A percentile compares a stretch with the other conserved stretches of the same genome.
Evolutionary conservation across 139 green algal species (phyloP).

Genomic region (Closterium sp.): DNA sequence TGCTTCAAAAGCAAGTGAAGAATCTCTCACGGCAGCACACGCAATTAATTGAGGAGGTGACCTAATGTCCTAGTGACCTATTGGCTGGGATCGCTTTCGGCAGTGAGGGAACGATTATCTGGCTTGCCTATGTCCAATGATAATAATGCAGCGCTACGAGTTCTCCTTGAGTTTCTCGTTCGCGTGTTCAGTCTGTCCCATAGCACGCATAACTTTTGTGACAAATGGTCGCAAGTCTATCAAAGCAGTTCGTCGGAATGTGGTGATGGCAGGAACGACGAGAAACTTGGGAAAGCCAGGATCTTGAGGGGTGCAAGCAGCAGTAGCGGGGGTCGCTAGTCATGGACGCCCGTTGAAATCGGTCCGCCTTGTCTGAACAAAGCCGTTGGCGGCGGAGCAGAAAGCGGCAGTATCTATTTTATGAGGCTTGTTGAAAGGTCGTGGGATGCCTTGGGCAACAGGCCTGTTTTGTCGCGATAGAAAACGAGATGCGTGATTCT

Average conservation of each 20-base stretch:
- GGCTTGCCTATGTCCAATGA: not conserved
- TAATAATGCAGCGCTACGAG: not conserved
- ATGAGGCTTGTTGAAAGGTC: not conserved
- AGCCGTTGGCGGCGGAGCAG: not conserved
- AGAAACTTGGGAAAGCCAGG: not conserved
- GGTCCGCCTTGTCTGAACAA: not conserved
- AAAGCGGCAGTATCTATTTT: not conserved
- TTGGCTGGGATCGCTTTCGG: not conserved
- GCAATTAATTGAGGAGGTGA: not conserved
- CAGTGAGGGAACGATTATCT: not conserved
- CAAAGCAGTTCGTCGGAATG: not conserved
- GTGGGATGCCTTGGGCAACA: not conserved
- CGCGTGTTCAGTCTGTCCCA: not conserved
- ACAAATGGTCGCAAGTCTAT: not conserved
- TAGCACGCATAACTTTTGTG: not conserved
- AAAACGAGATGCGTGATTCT: not conserved
- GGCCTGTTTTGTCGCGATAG: not conserved
- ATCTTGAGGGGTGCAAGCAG: not conserved
- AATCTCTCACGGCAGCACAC: too few relatives aligned
- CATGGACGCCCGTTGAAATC: not conserved
- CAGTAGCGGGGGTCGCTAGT: not conserved
- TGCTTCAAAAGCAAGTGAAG: not conserved
- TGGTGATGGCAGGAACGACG: not conserved
- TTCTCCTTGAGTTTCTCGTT: not conserved
- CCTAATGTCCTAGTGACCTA: not conserved